Conservation (phyloP, 371 early-diverging fungal species). For the Homolaphlyctis polyrhiza region DNA sequence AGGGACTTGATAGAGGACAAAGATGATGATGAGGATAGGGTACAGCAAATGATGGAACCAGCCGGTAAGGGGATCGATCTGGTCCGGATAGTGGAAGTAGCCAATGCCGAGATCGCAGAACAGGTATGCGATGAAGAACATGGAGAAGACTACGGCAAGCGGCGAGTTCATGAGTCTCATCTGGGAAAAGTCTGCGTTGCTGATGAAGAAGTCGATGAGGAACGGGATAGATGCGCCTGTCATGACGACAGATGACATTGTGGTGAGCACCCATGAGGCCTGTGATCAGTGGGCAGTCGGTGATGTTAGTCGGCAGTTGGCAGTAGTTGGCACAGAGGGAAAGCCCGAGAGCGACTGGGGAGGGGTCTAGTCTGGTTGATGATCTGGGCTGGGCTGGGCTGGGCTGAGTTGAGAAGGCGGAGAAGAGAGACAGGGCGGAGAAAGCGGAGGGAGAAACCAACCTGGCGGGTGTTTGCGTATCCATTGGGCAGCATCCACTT, state of each 20-base stretch:
- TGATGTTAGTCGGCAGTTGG: too few species aligned
- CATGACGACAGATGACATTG: constrained; percentile 29
- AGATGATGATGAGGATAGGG: constrained; percentile 19
- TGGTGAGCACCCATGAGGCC: constrained; percentile 37
- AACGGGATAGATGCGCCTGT: constrained; percentile 35
- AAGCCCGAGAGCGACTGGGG: too few species aligned
- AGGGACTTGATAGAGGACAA: constrained; percentile 20
- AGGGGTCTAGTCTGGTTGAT: too few species aligned
- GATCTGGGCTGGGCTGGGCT: too few species aligned
- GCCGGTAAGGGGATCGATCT: constrained; percentile 35
- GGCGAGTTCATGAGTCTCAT: constrained; percentile 16
- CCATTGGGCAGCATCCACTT: too few species aligned
- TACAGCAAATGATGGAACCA: constrained; percentile 41
- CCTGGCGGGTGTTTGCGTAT: too few species aligned
- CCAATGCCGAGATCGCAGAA: constrained; percentile 38
- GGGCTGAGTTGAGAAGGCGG: constrained; percentile 1
- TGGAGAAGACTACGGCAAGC: constrained; percentile 4
- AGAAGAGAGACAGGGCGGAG: too few species aligned
- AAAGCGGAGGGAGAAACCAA: too few species aligned
- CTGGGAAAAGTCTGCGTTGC: constrained; percentile 14
- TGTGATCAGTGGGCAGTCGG: too few species aligned
- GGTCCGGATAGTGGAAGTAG: constrained; percentile 28
- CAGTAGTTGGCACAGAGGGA: too few species aligned
- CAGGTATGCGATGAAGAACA: constrained; percentile 36
- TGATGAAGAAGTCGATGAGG: constrained; percentile 8